phyloP scores from a whole-genome alignment of 1,139 yeast species.

The Suhomyces yuchorum region DNA sequence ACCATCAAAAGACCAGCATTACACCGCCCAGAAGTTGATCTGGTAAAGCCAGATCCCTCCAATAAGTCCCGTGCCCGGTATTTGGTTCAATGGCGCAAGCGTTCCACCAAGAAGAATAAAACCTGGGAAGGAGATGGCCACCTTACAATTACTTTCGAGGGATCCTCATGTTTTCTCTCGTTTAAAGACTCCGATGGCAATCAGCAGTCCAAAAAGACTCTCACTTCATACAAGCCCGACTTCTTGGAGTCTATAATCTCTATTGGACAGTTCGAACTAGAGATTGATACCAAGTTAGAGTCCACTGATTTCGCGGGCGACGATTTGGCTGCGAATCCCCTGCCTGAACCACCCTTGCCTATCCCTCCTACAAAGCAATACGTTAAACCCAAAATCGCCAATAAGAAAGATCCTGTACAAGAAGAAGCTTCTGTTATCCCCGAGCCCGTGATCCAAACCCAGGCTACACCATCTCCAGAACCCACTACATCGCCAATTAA shows the following conservation, averaged over 20 bases:
- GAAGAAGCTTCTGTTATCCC: conserved; percentile 3
- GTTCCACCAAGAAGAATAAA: conserved; percentile 75
- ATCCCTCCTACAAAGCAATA: background rate
- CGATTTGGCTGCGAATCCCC: conserved; percentile 13
- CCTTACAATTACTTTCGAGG: conserved; percentile 25
- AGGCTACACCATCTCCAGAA: background rate
- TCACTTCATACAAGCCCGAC: conserved; percentile 11
- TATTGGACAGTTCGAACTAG: conserved; percentile 33
- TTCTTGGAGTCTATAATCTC: conserved; percentile 19
- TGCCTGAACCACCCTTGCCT: background rate
- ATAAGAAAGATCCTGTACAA: background rate
- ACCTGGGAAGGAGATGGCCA: conserved; percentile 95
- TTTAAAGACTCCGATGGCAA: conserved; percentile 19
- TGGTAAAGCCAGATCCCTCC: background rate
- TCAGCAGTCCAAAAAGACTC: conserved; percentile 13
- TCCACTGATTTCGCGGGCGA: conserved; percentile 7
- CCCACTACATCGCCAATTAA: background rate
- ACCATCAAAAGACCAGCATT: conserved; percentile 3
- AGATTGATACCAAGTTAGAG: conserved; percentile 32
- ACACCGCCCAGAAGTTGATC: background rate
- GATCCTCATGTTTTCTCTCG: conserved; percentile 5
- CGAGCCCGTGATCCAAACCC: background rate
- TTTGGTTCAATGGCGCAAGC: conserved; percentile 69
- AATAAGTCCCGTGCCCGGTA: conserved; percentile 19
- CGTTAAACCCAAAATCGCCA: background rate